phyloP scores from a whole-genome alignment of 805 yeast genomes.

The Lipomyces sp. region DNA sequence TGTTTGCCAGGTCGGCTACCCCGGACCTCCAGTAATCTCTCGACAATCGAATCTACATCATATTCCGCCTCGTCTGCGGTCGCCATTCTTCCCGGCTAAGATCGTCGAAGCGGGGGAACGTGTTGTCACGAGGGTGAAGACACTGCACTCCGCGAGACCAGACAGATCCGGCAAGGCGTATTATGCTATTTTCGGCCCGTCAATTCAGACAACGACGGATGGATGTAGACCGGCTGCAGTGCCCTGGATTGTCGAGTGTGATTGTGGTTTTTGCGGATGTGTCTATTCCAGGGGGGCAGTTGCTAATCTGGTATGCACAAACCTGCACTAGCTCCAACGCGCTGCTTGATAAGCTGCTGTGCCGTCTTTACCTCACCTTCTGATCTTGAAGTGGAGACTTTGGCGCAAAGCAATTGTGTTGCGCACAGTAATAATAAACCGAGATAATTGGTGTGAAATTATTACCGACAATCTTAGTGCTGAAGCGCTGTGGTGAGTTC shows the following conservation, averaged over 20 bases:
- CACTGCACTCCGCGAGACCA: background rate
- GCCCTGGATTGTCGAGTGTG: background rate
- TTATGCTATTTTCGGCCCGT: background rate
- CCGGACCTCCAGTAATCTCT: conserved; percentile 93
- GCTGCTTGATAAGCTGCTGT: background rate
- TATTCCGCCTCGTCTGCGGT: conserved; percentile 60
- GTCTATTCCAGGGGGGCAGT: background rate
- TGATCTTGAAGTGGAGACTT: no score
- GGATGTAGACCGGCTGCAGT: background rate
- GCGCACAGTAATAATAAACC: no score
- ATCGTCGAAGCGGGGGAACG: background rate
- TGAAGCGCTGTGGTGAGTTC: no score
- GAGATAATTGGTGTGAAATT: no score
- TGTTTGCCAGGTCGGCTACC: conserved; percentile 98
- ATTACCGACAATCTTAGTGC: no score
- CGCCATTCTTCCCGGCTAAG: conserved; percentile 10
- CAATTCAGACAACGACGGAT: background rate
- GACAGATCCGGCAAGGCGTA: background rate
- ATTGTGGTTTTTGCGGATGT: background rate
- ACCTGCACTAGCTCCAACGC: background rate
- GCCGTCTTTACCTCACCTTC: background rate
- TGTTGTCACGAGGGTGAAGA: background rate
- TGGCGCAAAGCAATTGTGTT: no score
- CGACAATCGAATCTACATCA: conserved; percentile 95
- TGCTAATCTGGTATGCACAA: background rate